Base-by-base conservation (phyloP, 1,284 basidiomycete genomes). In the Marasmius sp. region DNA sequence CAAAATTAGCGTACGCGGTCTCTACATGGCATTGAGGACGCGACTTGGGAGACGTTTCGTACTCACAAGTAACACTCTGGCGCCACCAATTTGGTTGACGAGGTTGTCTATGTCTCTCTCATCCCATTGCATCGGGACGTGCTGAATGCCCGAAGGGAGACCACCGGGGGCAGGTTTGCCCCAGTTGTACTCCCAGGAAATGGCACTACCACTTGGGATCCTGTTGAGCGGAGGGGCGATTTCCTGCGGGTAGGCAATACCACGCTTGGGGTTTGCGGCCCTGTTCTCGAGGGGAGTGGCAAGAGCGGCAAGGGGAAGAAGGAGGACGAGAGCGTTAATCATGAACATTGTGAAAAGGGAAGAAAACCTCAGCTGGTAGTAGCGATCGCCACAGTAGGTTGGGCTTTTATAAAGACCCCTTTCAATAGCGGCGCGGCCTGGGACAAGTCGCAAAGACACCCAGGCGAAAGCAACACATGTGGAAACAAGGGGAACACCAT, bases 171-270 rank as follows among this genome's bases (percentile, higher is more conserved):
- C 54, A 6, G 14, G 37, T 20, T 39, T 45, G 4, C 37, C 48
- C 62, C 62, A 63, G 57, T 63, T 54, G 51, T 63, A 63, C 18
- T 53, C 55, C 62, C 62, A 63, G 6, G 62, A 63, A 54, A 54
- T 54, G 12, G 18, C 27, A 18, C 52, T 54, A n/a, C 34, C 34
- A 8, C 34, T 18, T 36, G 34, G 34, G 9, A 37, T 37, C n/a
- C 14, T 34, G 37, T 54, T 37, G 34, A 54, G 36, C 33, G 52
- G 52, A 14, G 33, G 34, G 16, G 12, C 34, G 18, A 18, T 18
- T 18, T 54, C 52, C 5, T 12, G 14, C 11, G 52, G 52, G 33
- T 37, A 54, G 38, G 52, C 52, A 12, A 54, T 54, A 36, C 52
- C 52, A 36, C 52, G 52, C 16, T 54, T 54, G 34, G 52, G 52